These are phyloP conservation scores for Colletotrichum eleusines DNA, from an alignment of 2,329 filamentous ascomycete species.

Conservation along the genomic window DNA sequence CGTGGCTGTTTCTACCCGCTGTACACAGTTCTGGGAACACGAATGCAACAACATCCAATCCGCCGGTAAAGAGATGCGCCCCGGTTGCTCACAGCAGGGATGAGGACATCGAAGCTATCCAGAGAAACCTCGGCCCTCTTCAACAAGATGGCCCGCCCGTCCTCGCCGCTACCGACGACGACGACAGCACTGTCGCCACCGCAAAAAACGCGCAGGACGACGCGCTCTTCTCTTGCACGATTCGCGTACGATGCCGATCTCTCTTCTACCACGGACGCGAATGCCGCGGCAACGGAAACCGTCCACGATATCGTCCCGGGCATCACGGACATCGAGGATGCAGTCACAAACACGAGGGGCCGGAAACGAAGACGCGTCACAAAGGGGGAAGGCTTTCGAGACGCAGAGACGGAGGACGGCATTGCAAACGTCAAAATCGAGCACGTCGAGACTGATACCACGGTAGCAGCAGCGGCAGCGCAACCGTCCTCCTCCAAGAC, in stretches of 20 bases:
- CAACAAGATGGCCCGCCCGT: constrained; percentile 52
- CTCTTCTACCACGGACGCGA: constrained; percentile 44
- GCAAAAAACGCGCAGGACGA: constrained; percentile 58
- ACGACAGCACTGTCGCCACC: constrained; percentile 40
- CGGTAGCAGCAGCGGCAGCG: constrained; percentile 32
- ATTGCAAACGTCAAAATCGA: constrained; percentile 55
- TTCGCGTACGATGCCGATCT: constrained; percentile 55
- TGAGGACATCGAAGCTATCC: constrained; percentile 70
- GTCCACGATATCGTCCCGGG: constrained; percentile 22
- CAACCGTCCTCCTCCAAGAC: constrained; percentile 45
- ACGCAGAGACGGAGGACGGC: constrained; percentile 36
- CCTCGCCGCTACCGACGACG: constrained; percentile 40
- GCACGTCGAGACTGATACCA: constrained; percentile 45
- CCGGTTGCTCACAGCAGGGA: constrained; percentile 45
- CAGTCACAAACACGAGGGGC: constrained; percentile 48
- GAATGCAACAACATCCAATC: neutral
- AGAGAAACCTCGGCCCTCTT: constrained; percentile 70
- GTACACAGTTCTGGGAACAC: neutral
- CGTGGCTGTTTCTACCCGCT: neutral
- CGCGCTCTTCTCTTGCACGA: constrained; percentile 62
- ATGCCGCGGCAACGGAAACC: constrained; percentile 7
- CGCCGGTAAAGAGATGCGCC: neutral
- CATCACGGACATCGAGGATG: constrained; percentile 70
- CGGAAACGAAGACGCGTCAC: constrained; percentile 62
- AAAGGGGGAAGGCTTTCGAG: constrained; percentile 47